A percentile compares a stretch with the other conserved stretches of the same genome.
These are phyloP conservation scores for Oxyria digyna DNA, from an alignment of 148 eudicot genomes.

Conservation along the genomic window DNA sequence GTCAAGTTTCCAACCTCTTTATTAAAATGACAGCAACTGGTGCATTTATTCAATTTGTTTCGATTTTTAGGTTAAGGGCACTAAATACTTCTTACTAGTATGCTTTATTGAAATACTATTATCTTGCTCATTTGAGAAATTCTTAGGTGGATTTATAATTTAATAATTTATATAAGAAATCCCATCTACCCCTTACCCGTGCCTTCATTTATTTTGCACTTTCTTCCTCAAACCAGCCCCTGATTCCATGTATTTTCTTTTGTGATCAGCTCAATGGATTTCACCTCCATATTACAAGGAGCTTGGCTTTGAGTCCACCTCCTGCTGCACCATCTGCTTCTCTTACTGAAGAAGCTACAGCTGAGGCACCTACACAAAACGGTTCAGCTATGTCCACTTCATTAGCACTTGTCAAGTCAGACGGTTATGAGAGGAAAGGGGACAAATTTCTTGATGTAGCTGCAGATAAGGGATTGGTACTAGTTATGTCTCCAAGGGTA, in stretches of 20 bases:
- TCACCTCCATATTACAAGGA: conserved; percentile 58
- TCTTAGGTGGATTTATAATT: neutral
- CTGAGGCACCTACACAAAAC: conserved; percentile 30
- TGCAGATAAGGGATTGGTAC: conserved; percentile 60
- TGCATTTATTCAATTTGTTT: neutral
- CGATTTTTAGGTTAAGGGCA: neutral
- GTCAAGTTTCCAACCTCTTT: neutral
- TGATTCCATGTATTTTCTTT: conserved; percentile 1
- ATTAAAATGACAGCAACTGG: neutral
- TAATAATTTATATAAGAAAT: neutral
- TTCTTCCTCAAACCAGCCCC: neutral
- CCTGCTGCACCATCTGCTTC: conserved; percentile 36
- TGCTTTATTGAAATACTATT: neutral
- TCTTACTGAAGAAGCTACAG: conserved; percentile 19
- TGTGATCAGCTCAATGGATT: conserved; percentile 66
- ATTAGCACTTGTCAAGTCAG: conserved; percentile 43
- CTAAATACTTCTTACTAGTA: neutral
- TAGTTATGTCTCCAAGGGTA: conserved; percentile 77
- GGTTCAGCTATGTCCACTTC: conserved; percentile 53
- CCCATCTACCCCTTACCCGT: neutral
- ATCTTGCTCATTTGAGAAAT: neutral
- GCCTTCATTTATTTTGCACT: neutral
- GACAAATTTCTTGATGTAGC: conserved; percentile 45
- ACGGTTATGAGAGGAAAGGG: conserved; percentile 25
- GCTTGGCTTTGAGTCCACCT: conserved; percentile 29